Conservation (phyloP, 176 grass and related monocot species). For the Eragrostis curvula region DNA sequence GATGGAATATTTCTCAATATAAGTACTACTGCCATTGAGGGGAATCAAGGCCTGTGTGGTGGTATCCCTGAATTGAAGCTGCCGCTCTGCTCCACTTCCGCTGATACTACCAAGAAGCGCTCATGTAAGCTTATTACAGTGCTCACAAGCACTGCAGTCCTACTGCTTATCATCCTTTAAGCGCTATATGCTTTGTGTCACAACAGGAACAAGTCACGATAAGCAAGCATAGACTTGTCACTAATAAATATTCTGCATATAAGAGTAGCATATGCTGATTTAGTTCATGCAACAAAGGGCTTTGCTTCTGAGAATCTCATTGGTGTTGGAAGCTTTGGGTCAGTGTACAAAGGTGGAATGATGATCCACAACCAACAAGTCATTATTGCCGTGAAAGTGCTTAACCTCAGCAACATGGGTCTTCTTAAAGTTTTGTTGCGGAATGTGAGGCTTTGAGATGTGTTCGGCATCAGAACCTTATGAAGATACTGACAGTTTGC, state of each 20-base stretch:
- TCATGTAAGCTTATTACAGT: background rate
- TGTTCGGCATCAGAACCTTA: slow-evolving; percentile 27
- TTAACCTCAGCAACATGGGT: slow-evolving; percentile 10
- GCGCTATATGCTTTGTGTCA: background rate
- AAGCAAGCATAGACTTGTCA: background rate
- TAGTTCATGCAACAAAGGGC: slow-evolving; percentile 23
- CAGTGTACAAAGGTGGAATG: slow-evolving; percentile 36
- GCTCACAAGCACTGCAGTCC: background rate
- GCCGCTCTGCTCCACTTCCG: slow-evolving; percentile 2
- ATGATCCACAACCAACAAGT: background rate
- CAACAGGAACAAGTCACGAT: background rate
- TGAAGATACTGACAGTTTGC: slow-evolving; percentile 14
- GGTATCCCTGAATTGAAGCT: slow-evolving; percentile 28
- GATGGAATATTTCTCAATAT: slow-evolving; percentile 48
- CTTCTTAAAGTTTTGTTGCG: slow-evolving; percentile 17
- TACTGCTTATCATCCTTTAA: background rate
- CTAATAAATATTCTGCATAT: background rate
- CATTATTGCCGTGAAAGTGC: slow-evolving; percentile 8
- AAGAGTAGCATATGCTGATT: slow-evolving; percentile 32
- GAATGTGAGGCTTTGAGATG: slow-evolving; percentile 35
- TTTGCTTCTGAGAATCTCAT: slow-evolving; percentile 20
- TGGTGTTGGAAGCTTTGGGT: slow-evolving; percentile 14
- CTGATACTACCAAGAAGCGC: background rate
- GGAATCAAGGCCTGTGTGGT: slow-evolving; percentile 40
- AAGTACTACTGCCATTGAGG: slow-evolving; percentile 4